Conservation (phyloP, 2,329 filamentous ascomycete genomes). For the Cordyceps cateniannulata region DNA sequence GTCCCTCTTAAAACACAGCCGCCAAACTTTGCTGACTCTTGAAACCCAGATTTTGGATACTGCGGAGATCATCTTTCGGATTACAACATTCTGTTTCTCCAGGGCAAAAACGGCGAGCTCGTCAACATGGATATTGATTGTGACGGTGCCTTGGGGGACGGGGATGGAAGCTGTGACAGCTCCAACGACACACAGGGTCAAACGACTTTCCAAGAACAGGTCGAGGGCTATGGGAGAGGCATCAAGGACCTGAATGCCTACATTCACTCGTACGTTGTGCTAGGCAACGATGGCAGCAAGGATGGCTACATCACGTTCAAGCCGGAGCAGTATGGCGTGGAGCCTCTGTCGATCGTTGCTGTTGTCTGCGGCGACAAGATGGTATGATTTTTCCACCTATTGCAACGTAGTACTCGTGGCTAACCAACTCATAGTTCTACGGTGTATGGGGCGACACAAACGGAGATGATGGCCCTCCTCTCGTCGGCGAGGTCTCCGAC, state of each 20-base stretch:
- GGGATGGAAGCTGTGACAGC: slow-evolving; percentile 29
- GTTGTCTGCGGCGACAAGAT: slow-evolving; percentile 40
- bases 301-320: slow-evolving; percentile 23
- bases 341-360: slow-evolving; percentile 41
- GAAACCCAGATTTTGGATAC: neutral
- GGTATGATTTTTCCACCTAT: slow-evolving; percentile 15
- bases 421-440: slow-evolving; percentile 31
- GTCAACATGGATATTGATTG: slow-evolving; percentile 48
- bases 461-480: slow-evolving; percentile 21
- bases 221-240: slow-evolving; percentile 23
- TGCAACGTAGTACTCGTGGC: too few relatives aligned
- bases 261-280: slow-evolving; percentile 40
- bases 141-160: slow-evolving; percentile 36
- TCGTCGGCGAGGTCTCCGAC: neutral
- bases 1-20: too few relatives aligned
- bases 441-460: slow-evolving; percentile 52
- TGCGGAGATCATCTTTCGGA: slow-evolving; percentile 8
- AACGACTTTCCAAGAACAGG: slow-evolving; percentile 34
- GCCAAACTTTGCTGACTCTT: too few relatives aligned
- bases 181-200: slow-evolving; percentile 22
- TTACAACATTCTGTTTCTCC: slow-evolving; percentile 34
- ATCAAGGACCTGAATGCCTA: slow-evolving; percentile 35
- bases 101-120: slow-evolving; percentile 25
- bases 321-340: slow-evolving; percentile 29
- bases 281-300: slow-evolving; percentile 28